phyloP scores from a whole-genome alignment of 169 alveolate genomes.

The Perkinsus chesapeaki region DNA sequence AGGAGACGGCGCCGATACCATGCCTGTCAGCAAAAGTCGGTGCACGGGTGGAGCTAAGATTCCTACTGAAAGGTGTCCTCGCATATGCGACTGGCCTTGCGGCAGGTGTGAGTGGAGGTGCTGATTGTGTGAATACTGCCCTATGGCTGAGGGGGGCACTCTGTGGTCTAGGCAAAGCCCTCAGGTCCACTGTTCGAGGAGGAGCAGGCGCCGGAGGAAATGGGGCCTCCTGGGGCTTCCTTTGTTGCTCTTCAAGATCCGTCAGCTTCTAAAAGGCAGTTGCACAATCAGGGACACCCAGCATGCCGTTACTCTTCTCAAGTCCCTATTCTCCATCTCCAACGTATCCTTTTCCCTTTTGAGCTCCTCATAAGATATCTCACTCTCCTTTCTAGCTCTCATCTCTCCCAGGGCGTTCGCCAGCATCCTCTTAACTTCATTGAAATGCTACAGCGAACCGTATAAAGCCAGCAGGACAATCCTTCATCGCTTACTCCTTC shows the following conservation, averaged over 20 bases:
- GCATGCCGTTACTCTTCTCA: neutral
- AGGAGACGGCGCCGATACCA: neutral
- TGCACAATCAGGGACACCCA: neutral
- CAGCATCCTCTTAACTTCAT: neutral
- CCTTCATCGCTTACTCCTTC: neutral
- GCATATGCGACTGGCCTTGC: neutral
- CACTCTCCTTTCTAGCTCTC: neutral
- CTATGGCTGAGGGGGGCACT: neutral
- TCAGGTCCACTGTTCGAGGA: neutral
- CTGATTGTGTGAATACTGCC: neutral
- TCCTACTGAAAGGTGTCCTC: neutral
- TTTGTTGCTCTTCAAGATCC: neutral
- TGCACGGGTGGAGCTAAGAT: neutral
- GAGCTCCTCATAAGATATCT: neutral
- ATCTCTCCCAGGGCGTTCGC: neutral
- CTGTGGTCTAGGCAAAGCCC: neutral
- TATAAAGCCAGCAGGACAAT: too few species aligned
- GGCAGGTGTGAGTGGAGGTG: neutral
- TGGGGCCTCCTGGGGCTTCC: too few species aligned
- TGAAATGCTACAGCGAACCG: neutral
- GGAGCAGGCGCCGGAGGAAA: neutral
- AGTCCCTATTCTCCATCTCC: neutral
- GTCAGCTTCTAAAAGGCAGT: neutral
- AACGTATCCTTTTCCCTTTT: neutral
- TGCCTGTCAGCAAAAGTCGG: neutral